Evolutionary conservation across 768 basidiomycete species (phyloP), one percentile per base, ranked within the genome.

Genomic region (Amanita thiersii): DNA sequence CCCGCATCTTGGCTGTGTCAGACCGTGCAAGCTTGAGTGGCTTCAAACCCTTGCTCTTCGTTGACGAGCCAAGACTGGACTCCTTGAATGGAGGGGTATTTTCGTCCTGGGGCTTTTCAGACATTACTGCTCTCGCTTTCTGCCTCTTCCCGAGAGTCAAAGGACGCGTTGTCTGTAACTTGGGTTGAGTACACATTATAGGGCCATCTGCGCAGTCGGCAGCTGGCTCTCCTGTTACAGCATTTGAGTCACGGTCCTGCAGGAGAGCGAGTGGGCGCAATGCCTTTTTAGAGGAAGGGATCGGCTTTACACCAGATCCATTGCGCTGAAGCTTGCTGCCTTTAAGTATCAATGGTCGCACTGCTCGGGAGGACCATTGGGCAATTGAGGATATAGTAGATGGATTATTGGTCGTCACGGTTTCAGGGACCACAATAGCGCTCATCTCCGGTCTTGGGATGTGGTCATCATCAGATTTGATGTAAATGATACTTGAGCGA

Each of bases 401-500:
- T 12, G 60, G 9, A 15, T 14, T 39, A 14, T 15, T 56, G 15
- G 58, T 38, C 18, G 54, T 47, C 33, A 52, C 39, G 37, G 52
- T 41, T 37, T 54, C 52, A 32, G 44, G 29, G 23, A 20, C 17
- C 19, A 48, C 43, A 12, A 45, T 41, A 7, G 47, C 26, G 5
- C 45, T 39, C 30, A 51, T 49, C 47, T 51, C 52, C 18, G 25
- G 56, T 47, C 24, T 47, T 58, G 50, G 48, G 44, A 44, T 50
- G 46, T 63, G 52, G 53, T 75, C 72, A 18, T 37, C 35, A 28
- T 7, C n/a, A 39, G 80, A 77, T 62, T 70, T 77, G 52, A 79
- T 74, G 60, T 82, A 80, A 45, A 72, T 62, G 58, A 82, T 77
- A 51, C 75, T 78, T 41, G 81, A 77, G 52, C 73, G 74, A 50